Evolutionary conservation across 2,329 filamentous ascomycete species (phyloP).

Genomic region (Mycogone perniciosa): DNA sequence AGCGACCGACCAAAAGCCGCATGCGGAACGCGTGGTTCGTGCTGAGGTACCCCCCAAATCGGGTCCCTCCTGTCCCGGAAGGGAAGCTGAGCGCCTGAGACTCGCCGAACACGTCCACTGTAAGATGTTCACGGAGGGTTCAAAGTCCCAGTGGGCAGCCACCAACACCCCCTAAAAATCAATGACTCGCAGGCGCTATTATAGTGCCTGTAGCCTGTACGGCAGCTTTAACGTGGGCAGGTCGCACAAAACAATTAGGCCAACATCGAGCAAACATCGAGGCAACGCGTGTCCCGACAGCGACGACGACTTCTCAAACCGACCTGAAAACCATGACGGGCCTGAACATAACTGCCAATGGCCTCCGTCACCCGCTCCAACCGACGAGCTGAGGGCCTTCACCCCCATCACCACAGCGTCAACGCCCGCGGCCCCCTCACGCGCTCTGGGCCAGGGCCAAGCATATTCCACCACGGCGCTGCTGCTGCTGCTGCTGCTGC

Average conservation of each 20-base stretch:
- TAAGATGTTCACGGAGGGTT: neutral
- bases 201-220: neutral
- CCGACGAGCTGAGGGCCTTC: constrained; percentile 43
- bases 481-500: constrained; percentile 21
- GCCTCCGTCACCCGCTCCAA: constrained; percentile 47
- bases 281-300: constrained; percentile 13
- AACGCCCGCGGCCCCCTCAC: constrained; percentile 19
- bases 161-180: neutral
- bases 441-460: constrained; percentile 17
- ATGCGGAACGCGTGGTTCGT: neutral
- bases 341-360: constrained; percentile 35
- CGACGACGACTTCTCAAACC: constrained; percentile 10
- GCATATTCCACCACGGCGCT: constrained; percentile 10
- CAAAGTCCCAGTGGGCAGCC: too few species aligned
- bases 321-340: constrained; percentile 31
- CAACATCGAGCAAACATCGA: constrained; percentile 11
- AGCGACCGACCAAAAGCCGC: neutral
- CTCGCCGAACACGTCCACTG: neutral
- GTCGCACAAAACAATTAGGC: constrained; percentile 12
- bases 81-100: too few species aligned
- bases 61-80: too few species aligned
- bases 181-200: constrained; percentile 2
- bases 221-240: constrained; percentile 3
- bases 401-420: constrained; percentile 27
- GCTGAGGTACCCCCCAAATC: too few species aligned